phyloP scores from a whole-genome alignment of 768 basidiomycete genomes.

The Leccinum sublutescens region DNA sequence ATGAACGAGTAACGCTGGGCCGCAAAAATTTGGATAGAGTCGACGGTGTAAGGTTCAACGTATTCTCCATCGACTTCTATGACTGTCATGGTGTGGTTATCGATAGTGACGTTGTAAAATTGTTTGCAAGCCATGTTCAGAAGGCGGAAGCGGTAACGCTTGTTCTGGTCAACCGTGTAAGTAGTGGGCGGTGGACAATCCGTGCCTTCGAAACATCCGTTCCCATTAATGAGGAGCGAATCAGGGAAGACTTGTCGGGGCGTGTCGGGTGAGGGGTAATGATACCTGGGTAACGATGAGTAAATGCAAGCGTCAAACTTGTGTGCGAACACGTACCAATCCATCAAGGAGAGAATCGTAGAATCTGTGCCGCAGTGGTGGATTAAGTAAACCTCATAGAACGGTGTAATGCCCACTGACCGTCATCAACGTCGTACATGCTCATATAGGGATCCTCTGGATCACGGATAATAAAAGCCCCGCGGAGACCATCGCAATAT shows the following conservation, averaged over 20 bases:
- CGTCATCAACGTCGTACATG: conserved; percentile 23
- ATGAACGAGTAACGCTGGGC: conserved; percentile 50
- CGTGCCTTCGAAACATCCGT: conserved; percentile 33
- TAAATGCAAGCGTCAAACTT: neutral
- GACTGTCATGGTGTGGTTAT: conserved; percentile 31
- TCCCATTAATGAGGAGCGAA: conserved; percentile 41
- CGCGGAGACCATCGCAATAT: conserved; percentile 42
- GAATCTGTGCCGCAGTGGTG: neutral
- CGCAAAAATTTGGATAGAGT: conserved; percentile 35
- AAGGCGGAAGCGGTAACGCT: conserved; percentile 40
- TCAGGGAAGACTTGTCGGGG: conserved; percentile 19
- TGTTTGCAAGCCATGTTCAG: conserved; percentile 37
- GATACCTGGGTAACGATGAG: conserved; percentile 15
- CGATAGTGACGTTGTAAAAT: conserved; percentile 28
- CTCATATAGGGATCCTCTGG: conserved; percentile 22
- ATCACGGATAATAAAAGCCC: neutral
- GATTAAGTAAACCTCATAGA: neutral
- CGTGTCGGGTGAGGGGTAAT: conserved; percentile 8
- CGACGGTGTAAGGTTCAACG: conserved; percentile 39
- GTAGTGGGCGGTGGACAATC: conserved; percentile 27
- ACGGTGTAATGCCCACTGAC: conserved; percentile 6
- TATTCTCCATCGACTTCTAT: conserved; percentile 45
- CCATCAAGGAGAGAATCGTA: neutral
- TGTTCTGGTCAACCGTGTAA: conserved; percentile 32
- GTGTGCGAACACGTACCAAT: neutral